Evolutionary conservation across 345 rosid genomes (phyloP).

Genomic region (Eucalyptus curtisii): DNA sequence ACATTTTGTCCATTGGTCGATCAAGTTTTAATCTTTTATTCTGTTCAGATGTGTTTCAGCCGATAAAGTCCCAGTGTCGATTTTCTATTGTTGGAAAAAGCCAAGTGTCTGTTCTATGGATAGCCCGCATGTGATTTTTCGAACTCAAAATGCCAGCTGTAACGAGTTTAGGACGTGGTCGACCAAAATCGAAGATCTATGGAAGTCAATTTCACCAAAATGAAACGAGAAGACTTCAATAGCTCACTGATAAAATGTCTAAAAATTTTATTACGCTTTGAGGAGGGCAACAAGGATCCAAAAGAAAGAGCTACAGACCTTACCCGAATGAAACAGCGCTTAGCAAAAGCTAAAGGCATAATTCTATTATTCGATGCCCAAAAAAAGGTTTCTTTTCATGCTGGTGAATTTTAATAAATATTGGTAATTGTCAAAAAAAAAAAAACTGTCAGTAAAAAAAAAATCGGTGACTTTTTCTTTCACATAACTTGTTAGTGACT

Average conservation of each 20-base stretch:
- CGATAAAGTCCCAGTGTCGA: too few relatives aligned
- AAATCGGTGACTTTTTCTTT: not conserved
- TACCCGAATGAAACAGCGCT: not conserved
- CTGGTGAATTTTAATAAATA: not conserved
- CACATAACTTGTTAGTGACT: not conserved
- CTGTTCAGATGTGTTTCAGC: too few relatives aligned
- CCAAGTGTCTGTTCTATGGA: not conserved
- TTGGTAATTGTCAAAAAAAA: not conserved
- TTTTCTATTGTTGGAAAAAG: not conserved
- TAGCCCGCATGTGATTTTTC: not conserved
- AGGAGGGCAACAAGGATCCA: not conserved
- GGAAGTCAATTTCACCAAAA: not conserved
- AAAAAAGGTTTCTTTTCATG: not conserved
- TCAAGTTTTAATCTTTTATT: not conserved
- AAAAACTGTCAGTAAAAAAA: rapidly evolving
- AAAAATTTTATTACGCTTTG: too few relatives aligned
- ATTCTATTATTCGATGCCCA: not conserved
- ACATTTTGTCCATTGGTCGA: not conserved
- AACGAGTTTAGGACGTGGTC: not conserved
- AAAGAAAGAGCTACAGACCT: not conserved
- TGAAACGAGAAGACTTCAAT: not conserved
- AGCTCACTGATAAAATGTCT: not conserved
- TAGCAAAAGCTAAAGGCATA: not conserved
- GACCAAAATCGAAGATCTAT: not conserved
- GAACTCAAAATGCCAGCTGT: not conserved